phyloP scores from a whole-genome alignment of 1,139 yeast genomes.

The Candida dubliniensis region DNA sequence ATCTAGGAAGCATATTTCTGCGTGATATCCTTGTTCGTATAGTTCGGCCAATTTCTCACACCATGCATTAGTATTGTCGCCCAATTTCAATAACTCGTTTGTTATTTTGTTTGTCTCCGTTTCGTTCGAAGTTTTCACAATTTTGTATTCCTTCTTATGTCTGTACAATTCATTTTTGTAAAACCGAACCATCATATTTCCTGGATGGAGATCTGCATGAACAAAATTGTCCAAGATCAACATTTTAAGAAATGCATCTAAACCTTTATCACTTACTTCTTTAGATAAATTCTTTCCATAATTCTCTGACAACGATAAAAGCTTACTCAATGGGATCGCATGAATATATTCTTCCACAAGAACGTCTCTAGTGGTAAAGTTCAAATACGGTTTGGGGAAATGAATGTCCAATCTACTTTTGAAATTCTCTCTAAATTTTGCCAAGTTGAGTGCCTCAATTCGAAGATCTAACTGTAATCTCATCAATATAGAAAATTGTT shows the following conservation, averaged over 20 bases:
- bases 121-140: constrained; percentile 45
- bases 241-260: constrained; percentile 92
- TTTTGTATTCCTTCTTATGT: constrained; percentile 49
- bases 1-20: constrained; percentile 88
- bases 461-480: constrained; percentile 83
- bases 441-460: constrained; percentile 81
- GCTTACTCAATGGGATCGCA: constrained; percentile 78
- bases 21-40: constrained; percentile 65
- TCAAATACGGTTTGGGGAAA: constrained; percentile 77
- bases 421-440: constrained; percentile 67
- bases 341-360: constrained; percentile 82
- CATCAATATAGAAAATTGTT: constrained; percentile 84
- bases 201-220: constrained; percentile 96
- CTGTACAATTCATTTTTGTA: constrained; percentile 51
- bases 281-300: constrained; percentile 60
- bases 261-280: constrained; percentile 80
- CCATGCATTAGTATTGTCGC: constrained; percentile 48
- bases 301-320: constrained; percentile 48
- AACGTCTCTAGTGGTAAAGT: constrained; percentile 67
- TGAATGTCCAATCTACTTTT: constrained; percentile 59
- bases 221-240: constrained; percentile 87
- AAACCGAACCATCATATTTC: constrained; percentile 84
- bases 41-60: constrained; percentile 48
- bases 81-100: constrained; percentile 40
- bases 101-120: constrained; percentile 52